Conservation (phyloP, 2,329 filamentous ascomycete genomes). For the Arthrocladium fulminans region DNA sequence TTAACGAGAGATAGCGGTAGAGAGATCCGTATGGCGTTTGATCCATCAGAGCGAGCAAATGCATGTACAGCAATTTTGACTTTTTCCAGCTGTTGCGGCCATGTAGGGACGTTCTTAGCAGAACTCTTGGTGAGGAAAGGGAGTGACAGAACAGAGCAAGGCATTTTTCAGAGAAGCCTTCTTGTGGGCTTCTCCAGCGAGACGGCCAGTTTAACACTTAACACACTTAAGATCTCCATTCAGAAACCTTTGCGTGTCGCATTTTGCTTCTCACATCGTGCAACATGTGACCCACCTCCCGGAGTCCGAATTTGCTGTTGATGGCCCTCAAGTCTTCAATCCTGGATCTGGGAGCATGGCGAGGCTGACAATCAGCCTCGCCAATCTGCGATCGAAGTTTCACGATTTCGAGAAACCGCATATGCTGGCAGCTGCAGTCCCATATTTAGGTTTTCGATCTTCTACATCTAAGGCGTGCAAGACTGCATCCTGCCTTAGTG, state of each 20-base stretch:
- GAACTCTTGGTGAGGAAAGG: no score
- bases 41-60: neutral
- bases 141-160: neutral
- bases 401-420: no score
- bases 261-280: no score
- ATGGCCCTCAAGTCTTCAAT: neutral
- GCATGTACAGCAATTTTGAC: neutral
- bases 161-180: neutral
- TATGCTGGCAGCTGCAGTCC: no score
- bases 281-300: no score
- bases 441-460: neutral
- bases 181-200: neutral
- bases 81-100: neutral
- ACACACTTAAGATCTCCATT: no score
- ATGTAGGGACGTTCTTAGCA: no score
- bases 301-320: no score
- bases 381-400: neutral
- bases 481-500: neutral
- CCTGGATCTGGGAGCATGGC: neutral
- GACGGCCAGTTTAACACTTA: neutral
- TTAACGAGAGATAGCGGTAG: no score
- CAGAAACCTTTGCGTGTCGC: no score
- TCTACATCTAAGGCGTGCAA: neutral
- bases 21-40: no score
- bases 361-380: neutral